Percentiles rank a stretch among this genome's conserved stretches.
These are phyloP conservation scores for Colletotrichum musae DNA, from an alignment of 2,329 filamentous ascomycete species.

Conservation along the genomic window DNA sequence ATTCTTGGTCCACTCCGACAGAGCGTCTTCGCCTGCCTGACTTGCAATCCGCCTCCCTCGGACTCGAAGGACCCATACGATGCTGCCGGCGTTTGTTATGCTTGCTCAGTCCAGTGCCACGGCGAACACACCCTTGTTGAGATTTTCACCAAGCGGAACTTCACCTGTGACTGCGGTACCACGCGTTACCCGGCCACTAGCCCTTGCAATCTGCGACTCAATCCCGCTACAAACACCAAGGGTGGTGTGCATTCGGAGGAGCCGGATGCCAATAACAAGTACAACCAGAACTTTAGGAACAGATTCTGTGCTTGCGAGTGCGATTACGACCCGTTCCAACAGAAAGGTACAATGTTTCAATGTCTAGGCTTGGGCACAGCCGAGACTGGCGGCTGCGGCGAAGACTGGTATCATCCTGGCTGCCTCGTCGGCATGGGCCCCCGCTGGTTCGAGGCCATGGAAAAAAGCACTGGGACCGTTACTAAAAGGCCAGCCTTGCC, in stretches of 20 bases:
- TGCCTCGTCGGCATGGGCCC: conserved; percentile 87
- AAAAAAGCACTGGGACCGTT: conserved; percentile 11
- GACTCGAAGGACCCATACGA: conserved; percentile 74
- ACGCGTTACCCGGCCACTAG: conserved; percentile 79
- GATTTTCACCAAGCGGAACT: conserved; percentile 95
- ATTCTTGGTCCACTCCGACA: conserved; percentile 91
- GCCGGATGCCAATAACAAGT: conserved; percentile 81
- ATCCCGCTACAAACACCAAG: conserved; percentile 80
- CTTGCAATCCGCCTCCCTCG: conserved; percentile 86
- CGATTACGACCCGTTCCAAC: conserved; percentile 88
- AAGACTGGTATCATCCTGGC: conserved; percentile 98
- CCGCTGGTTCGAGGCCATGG: conserved; percentile 75
- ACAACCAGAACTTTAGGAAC: conserved; percentile 97
- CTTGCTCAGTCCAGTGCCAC: conserved; percentile 96
- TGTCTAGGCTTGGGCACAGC: conserved; percentile 87
- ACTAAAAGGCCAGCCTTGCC: conserved; percentile 52
- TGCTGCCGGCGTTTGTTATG: conserved; percentile 92
- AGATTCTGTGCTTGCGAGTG: conserved; percentile 91
- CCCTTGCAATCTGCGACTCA: conserved; percentile 82
- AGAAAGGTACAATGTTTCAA: conserved; percentile 99
- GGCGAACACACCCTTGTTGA: conserved; percentile 96
- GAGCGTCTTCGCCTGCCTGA: conserved; percentile 91
- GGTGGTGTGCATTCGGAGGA: conserved; percentile 84
- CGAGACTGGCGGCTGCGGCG: conserved; percentile 90
- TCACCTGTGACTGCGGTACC: conserved; percentile 96